These are phyloP conservation scores for Schwanniomyces yamadae DNA, from an alignment of 805 yeast species.

Conservation along the genomic window DNA sequence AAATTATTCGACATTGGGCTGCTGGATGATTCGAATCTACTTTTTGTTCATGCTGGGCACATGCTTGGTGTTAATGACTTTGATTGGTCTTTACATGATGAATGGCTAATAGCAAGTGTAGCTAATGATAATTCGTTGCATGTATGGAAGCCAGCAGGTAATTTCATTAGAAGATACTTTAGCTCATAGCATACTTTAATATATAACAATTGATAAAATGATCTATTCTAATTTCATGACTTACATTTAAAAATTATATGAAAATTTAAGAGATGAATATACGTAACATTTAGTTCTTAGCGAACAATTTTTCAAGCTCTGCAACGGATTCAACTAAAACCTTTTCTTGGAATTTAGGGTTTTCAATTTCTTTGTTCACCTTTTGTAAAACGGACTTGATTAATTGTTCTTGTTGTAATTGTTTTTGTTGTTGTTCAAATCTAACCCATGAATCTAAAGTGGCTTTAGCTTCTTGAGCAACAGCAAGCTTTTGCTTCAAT, in stretches of 20 bases:
- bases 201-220: background rate
- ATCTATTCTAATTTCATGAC: conserved; percentile 12
- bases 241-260: conserved; percentile 4
- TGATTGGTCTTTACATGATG: conserved; percentile 74
- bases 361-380: conserved; percentile 79
- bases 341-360: conserved; percentile 91
- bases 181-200: too few species aligned
- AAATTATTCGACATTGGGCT: conserved; percentile 57
- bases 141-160: conserved; percentile 67
- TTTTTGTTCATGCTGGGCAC: conserved; percentile 84
- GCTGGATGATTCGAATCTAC: conserved; percentile 22
- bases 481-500: conserved; percentile 85
- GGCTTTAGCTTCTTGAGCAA: conserved; percentile 87
- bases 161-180: conserved; percentile 11
- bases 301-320: conserved; percentile 86
- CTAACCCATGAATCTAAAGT: conserved; percentile 99
- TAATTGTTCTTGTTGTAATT: conserved; percentile 90
- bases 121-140: conserved; percentile 87
- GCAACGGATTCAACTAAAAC: conserved; percentile 87
- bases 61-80: conserved; percentile 82
- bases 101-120: conserved; percentile 71
- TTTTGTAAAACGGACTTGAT: conserved; percentile 82
- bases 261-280: conserved; percentile 1
- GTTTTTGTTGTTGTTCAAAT: conserved; percentile 95
- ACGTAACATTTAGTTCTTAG: conserved; percentile 33